Evolutionary conservation across 2,329 filamentous ascomycete species (phyloP).

Genomic region (Biscogniauxia mediterranea): DNA sequence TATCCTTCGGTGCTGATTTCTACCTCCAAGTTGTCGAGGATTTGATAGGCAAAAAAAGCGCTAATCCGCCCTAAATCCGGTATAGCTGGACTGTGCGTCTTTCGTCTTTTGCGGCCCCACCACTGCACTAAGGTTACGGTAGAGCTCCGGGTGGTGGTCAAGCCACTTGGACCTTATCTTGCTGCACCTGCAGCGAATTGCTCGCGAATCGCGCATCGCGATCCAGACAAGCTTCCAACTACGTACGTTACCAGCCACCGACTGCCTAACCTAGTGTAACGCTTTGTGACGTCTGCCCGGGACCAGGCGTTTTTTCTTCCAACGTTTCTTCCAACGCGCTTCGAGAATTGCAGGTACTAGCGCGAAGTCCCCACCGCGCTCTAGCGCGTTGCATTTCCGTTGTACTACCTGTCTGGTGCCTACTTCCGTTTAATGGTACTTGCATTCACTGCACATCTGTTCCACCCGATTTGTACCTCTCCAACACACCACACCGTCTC

Average conservation of each 20-base stretch:
- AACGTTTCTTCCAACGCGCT: conserved; percentile 17
- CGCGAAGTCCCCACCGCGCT: conserved; percentile 26
- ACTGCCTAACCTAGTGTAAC: conserved; percentile 6
- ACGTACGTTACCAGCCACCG: conserved; percentile 4
- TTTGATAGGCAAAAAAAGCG: conserved; percentile 12
- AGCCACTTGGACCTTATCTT: no score
- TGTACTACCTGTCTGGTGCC: neutral
- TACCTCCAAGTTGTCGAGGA: conserved; percentile 15
- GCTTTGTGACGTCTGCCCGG: conserved; percentile 23
- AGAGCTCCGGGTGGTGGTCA: neutral
- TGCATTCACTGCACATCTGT: conserved; percentile 22
- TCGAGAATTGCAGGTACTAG: conserved; percentile 16
- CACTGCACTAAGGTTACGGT: no score
- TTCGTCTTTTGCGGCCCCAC: conserved; percentile 8
- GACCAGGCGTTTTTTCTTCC: neutral
- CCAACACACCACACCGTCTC: conserved; percentile 10
- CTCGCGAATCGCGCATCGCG: no score
- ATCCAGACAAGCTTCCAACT: neutral
- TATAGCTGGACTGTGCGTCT: conserved; percentile 12
- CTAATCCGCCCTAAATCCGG: conserved; percentile 18
- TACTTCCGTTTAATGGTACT: conserved; percentile 17
- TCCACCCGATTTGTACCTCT: conserved; percentile 25
- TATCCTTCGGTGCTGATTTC: conserved; percentile 18
- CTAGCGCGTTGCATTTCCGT: conserved; percentile 20
- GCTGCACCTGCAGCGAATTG: no score